phyloP scores from a whole-genome alignment of 2,329 filamentous ascomycete species.

The Diplodia scrobiculata region DNA sequence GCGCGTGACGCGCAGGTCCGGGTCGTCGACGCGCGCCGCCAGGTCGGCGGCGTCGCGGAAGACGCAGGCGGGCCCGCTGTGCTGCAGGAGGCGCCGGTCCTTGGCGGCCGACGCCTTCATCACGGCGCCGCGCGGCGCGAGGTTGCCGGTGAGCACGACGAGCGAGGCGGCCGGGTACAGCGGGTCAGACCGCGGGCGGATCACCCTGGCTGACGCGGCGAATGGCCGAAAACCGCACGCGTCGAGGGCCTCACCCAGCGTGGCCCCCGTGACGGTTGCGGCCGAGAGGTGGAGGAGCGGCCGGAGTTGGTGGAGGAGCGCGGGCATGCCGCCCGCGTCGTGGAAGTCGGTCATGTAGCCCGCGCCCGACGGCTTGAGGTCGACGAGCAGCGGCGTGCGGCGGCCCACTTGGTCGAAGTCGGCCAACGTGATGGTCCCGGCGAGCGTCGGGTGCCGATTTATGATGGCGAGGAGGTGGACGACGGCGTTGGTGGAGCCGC shows the following conservation, averaged over 20 bases:
- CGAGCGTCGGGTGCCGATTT: slow-evolving; percentile 57
- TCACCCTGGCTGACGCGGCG: slow-evolving; percentile 73
- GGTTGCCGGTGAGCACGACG: slow-evolving; percentile 79
- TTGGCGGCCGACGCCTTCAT: slow-evolving; percentile 95
- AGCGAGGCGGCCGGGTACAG: slow-evolving; percentile 83
- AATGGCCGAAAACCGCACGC: slow-evolving; percentile 67
- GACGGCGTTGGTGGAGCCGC: slow-evolving; percentile 50
- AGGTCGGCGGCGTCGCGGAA: slow-evolving; percentile 81
- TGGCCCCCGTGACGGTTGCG: slow-evolving; percentile 76
- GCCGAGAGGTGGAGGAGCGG: slow-evolving; percentile 75
- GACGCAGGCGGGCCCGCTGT: slow-evolving; percentile 74
- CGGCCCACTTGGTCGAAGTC: slow-evolving; percentile 77
- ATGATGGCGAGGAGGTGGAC: slow-evolving; percentile 51
- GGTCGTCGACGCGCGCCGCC: slow-evolving; percentile 68
- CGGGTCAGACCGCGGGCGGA: slow-evolving; percentile 73
- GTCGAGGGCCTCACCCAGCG: slow-evolving; percentile 74
- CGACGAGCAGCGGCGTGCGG: slow-evolving; percentile 78
- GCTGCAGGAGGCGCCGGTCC: slow-evolving; percentile 64
- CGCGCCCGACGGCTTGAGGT: slow-evolving; percentile 78
- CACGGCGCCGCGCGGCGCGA: slow-evolving; percentile 82
- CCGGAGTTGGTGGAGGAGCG: slow-evolving; percentile 78
- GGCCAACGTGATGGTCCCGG: slow-evolving; percentile 74
- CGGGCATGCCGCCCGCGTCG: slow-evolving; percentile 76
- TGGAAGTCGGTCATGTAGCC: slow-evolving; percentile 88
- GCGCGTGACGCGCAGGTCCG: slow-evolving; percentile 69